Conservation (phyloP, 306 rosid genomes). For the Pachyrhizus erosus region DNA sequence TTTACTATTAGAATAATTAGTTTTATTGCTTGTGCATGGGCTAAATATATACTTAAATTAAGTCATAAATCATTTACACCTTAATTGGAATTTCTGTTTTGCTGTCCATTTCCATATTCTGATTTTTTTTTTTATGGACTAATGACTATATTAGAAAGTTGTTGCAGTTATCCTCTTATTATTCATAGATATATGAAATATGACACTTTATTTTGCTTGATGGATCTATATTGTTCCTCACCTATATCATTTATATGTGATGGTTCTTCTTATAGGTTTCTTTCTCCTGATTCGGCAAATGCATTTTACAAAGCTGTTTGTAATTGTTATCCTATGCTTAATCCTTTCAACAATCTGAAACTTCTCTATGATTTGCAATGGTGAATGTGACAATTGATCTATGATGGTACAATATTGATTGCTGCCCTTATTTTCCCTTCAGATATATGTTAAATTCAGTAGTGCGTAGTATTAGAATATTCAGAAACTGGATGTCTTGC, state of each 20-base stretch:
- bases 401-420: neutral
- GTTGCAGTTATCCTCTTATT: neutral
- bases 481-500: neutral
- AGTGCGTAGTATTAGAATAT: neutral
- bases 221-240: neutral
- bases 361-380: neutral
- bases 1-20: conserved; percentile 14
- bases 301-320: conserved; percentile 22
- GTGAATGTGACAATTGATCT: neutral
- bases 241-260: conserved; percentile 5
- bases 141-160: neutral
- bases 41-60: neutral
- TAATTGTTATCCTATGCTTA: neutral
- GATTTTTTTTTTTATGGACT: neutral
- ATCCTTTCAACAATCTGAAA: neutral
- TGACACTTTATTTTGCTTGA: conserved; percentile 12
- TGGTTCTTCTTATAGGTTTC: neutral
- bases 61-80: conserved; percentile 14
- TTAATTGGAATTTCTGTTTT: conserved; percentile 4
- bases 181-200: neutral
- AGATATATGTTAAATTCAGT: neutral
- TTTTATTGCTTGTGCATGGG: neutral
- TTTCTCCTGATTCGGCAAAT: neutral
- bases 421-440: conserved; percentile 14
- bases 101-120: neutral